These are phyloP conservation scores for Volvariella volvacea DNA, from an alignment of 1,284 basidiomycete genomes.

Conservation along the genomic window DNA sequence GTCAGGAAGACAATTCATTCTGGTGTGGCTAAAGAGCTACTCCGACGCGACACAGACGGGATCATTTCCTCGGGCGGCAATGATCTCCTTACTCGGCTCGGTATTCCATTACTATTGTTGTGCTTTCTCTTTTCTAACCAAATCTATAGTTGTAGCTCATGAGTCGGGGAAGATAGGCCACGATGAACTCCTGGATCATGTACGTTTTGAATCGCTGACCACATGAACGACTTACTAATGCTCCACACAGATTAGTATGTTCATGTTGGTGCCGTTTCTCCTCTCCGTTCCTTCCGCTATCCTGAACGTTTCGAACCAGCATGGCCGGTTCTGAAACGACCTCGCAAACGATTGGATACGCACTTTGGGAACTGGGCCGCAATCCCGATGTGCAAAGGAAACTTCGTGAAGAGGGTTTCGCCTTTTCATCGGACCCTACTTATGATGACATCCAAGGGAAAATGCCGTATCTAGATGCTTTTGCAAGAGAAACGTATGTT, in stretches of 20 bases:
- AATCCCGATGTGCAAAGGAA: slow-evolving; percentile 28
- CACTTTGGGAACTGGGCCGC: slow-evolving; percentile 29
- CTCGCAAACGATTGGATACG: slow-evolving; percentile 8
- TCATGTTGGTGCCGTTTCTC: slow-evolving; percentile 8
- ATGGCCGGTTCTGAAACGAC: slow-evolving; percentile 12
- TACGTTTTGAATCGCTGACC: neutral
- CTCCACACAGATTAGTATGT: slow-evolving; percentile 8
- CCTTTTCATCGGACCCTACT: slow-evolving; percentile 17
- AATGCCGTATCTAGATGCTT: slow-evolving; percentile 34
- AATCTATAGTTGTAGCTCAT: neutral
- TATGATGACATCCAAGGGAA: slow-evolving; percentile 24
- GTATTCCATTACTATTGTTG: neutral
- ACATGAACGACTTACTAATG: too few species aligned
- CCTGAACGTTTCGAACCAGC: slow-evolving; percentile 1
- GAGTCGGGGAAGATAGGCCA: neutral
- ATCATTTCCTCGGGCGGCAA: neutral
- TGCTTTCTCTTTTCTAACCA: neutral
- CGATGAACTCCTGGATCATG: neutral
- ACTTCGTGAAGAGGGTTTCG: slow-evolving; percentile 33
- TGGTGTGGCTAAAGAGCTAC: neutral
- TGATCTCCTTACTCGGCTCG: neutral
- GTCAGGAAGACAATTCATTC: slow-evolving; percentile 2
- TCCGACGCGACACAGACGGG: neutral
- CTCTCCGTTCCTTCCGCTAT: neutral
- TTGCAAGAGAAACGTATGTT: slow-evolving; percentile 20